Percentiles rank a stretch among this genome's conserved stretches.
Evolutionary conservation across 2,329 filamentous ascomycete species (phyloP).

Genomic region (Pseudomassariella vexata): DNA sequence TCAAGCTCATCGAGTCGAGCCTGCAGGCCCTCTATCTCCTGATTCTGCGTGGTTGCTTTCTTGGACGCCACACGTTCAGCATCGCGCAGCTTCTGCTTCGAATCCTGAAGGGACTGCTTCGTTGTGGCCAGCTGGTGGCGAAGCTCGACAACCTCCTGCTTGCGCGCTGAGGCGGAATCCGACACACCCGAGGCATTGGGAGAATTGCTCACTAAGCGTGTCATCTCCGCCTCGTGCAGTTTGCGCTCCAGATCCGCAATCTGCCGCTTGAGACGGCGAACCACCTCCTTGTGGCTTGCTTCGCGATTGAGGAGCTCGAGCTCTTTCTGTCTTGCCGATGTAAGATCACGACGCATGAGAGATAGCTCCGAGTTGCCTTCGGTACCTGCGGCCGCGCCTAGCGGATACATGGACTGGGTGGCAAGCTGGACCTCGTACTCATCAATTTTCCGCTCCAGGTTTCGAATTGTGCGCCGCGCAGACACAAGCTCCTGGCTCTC

Average conservation of each 20-base stretch:
- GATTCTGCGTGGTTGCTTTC: conserved; percentile 25
- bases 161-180: conserved; percentile 42
- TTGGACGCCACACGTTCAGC: conserved; percentile 30
- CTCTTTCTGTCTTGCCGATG: conserved; percentile 60
- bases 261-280: conserved; percentile 59
- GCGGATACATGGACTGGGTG: conserved; percentile 22
- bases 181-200: conserved; percentile 36
- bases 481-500: conserved; percentile 50
- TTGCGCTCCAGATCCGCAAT: conserved; percentile 63
- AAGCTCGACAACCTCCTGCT: conserved; percentile 53
- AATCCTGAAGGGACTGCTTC: conserved; percentile 41
- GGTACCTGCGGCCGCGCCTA: conserved; percentile 19
- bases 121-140: conserved; percentile 17
- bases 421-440: conserved; percentile 43
- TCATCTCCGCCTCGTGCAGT: conserved; percentile 53
- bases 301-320: conserved; percentile 61
- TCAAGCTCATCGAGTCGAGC: conserved; percentile 60
- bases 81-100: conserved; percentile 43
- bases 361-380: conserved; percentile 51
- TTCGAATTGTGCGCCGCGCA: conserved; percentile 56
- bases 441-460: conserved; percentile 57
- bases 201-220: conserved; percentile 4
- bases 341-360: conserved; percentile 56
- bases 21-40: conserved; percentile 51
- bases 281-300: conserved; percentile 52